A percentile compares a stretch with the other conserved stretches of the same genome.
Evolutionary conservation across 1,284 basidiomycete species (phyloP).

Genomic region (Phlebopus sp.): DNA sequence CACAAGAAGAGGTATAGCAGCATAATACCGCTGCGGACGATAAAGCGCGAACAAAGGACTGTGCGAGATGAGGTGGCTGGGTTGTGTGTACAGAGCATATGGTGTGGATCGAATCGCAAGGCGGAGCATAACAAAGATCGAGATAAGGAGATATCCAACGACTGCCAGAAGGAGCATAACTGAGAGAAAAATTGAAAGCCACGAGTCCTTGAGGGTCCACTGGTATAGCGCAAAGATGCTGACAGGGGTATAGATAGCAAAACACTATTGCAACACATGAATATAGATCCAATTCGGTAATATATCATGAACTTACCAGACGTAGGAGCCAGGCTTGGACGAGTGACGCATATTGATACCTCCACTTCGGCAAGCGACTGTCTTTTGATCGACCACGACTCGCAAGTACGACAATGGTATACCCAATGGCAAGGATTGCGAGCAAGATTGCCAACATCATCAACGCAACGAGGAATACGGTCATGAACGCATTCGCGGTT

Average conservation of each 20-base stretch:
- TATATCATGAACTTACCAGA: conserved; percentile 40
- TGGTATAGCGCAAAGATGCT: conserved; percentile 81
- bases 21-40: conserved; percentile 53
- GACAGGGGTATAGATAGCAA: conserved; percentile 67
- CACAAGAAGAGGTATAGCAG: conserved; percentile 54
- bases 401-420: conserved; percentile 39
- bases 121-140: conserved; percentile 45
- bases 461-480: conserved; percentile 70
- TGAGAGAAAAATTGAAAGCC: conserved; percentile 70
- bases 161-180: conserved; percentile 64
- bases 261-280: conserved; percentile 40
- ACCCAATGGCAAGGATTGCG: conserved; percentile 52
- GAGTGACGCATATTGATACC: conserved; percentile 45
- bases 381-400: conserved; percentile 25
- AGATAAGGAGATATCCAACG: conserved; percentile 43
- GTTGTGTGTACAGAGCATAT: conserved; percentile 37
- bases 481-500: conserved; percentile 82
- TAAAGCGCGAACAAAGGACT: conserved; percentile 57
- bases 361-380: conserved; percentile 30
- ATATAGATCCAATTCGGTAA: conserved; percentile 2
- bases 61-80: conserved; percentile 36
- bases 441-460: conserved; percentile 59
- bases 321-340: conserved; percentile 59
- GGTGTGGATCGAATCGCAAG: conserved; percentile 39
- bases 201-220: conserved; percentile 85